phyloP scores from a whole-genome alignment of 768 basidiomycete genomes.

The Tylopilus balloui region DNA sequence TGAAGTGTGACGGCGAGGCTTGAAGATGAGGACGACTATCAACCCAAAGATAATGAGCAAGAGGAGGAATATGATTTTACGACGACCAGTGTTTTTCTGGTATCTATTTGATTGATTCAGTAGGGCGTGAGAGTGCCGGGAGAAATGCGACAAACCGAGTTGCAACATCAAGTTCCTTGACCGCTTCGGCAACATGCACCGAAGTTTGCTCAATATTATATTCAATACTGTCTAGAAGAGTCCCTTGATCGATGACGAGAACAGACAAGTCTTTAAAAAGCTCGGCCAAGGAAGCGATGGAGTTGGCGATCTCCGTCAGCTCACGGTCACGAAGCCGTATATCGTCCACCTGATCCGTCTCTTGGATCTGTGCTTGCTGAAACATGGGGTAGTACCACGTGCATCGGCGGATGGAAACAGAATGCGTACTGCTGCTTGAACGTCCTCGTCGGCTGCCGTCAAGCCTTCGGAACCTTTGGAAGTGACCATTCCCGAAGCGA shows the following conservation, averaged over 20 bases:
- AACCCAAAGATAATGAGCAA: slow-evolving; percentile 86
- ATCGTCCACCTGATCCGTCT: slow-evolving; percentile 37
- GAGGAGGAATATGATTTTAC: slow-evolving; percentile 91
- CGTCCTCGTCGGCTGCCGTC: slow-evolving; percentile 85
- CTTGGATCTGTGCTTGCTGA: slow-evolving; percentile 34
- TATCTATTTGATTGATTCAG: slow-evolving; percentile 48
- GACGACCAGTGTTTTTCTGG: slow-evolving; percentile 88
- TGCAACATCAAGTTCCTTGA: slow-evolving; percentile 77
- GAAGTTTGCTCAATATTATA: slow-evolving; percentile 96
- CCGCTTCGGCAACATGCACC: slow-evolving; percentile 75
- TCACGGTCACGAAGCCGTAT: slow-evolving; percentile 58
- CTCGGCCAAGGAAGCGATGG: slow-evolving; percentile 87
- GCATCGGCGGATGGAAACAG: slow-evolving; percentile 11
- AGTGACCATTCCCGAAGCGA: slow-evolving; percentile 83
- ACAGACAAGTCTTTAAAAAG: slow-evolving; percentile 93
- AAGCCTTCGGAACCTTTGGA: slow-evolving; percentile 79
- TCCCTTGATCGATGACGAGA: slow-evolving; percentile 97
- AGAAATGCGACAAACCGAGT: slow-evolving; percentile 53
- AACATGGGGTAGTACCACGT: slow-evolving; percentile 10
- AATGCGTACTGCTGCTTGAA: slow-evolving; percentile 73
- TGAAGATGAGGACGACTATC: slow-evolving; percentile 86
- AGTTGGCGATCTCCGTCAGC: slow-evolving; percentile 85
- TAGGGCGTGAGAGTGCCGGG: not conserved
- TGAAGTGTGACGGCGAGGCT: slow-evolving; percentile 61
- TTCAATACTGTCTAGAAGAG: slow-evolving; percentile 92